Evolutionary conservation across 2,329 filamentous ascomycete species (phyloP), one percentile per base, ranked within the genome.

Genomic region (Graphilbum fragrans): DNA sequence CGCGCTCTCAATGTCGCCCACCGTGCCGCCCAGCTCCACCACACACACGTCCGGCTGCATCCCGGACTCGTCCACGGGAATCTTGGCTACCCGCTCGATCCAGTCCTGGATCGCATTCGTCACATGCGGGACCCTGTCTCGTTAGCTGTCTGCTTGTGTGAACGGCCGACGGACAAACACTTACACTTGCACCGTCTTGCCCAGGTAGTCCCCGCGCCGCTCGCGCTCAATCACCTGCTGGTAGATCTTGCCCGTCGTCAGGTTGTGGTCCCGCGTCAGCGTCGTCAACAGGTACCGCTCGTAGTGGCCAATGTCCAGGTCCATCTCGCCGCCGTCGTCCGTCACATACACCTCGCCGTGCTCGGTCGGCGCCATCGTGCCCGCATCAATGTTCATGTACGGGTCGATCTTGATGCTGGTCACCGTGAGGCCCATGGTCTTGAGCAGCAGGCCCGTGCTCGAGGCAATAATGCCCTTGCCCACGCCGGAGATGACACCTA

Each of bases 201-300:
- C 90, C 12, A 96, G 74, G 54, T 94, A 96, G 58, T 92, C 80
- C 42, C 74, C 74, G 33, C 62, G 61, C 21, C 73, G 64, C 55
- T 77, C 73, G 45, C 76, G 77, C 56, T 81, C 72, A 53, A 94
- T 87, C 41, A 95, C 88, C 53, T 83, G 77, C 55, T 86, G 73
- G 64, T 95, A 96, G 52, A 96, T 86, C 68, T 96, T 95, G 57
- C 92, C 92, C 6, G 90, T 94, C 4, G 92, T 98, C 62, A 98
- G 94, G 63, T 96, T 96, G 68, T 90, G 86, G 52, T 94, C 87
- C 47, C 80, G 72, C 9, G 78, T 86, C 46, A 96, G 71, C 42
- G 80, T 84, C 49, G 90, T 80, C 55, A 81, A 80, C 41, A 94
- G 78, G 58, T 94, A 94, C 45, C 67, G 55, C 53, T 74, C 70